Percentiles rank a stretch among this genome's conserved stretches.
phyloP scores from a whole-genome alignment of 2,329 filamentous ascomycete genomes.

The Alternaria viburni region DNA sequence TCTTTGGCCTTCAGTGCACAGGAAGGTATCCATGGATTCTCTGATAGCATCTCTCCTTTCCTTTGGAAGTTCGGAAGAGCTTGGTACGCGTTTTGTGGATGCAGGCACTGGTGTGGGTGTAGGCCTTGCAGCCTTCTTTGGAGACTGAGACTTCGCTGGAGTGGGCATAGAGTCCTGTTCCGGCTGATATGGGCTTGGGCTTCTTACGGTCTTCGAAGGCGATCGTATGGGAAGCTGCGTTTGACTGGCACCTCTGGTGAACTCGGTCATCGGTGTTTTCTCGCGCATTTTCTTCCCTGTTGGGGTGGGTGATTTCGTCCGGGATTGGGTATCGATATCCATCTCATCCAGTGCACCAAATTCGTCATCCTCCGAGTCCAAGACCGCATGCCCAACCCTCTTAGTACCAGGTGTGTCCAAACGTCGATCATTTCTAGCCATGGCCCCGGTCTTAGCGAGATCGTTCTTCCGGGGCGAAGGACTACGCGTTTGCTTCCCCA shows the following conservation, averaged over 20 bases:
- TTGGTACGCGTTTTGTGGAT: slow-evolving; percentile 7
- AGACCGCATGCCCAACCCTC: slow-evolving; percentile 26
- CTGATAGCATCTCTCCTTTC: slow-evolving; percentile 30
- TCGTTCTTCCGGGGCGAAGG: slow-evolving; percentile 24
- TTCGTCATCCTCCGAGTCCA: slow-evolving; percentile 45
- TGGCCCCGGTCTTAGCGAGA: neutral
- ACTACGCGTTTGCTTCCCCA: slow-evolving; percentile 32
- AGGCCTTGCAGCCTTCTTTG: slow-evolving; percentile 18
- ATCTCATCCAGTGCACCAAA: slow-evolving; percentile 36
- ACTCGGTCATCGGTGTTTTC: slow-evolving; percentile 19
- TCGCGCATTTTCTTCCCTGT: slow-evolving; percentile 13
- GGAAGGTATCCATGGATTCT: slow-evolving; percentile 29
- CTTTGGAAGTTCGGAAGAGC: slow-evolving; percentile 36
- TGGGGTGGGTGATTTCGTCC: slow-evolving; percentile 16
- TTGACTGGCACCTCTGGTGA: slow-evolving; percentile 13
- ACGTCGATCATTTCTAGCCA: neutral
- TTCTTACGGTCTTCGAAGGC: slow-evolving; percentile 29
- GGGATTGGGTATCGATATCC: slow-evolving; percentile 24
- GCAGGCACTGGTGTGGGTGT: neutral
- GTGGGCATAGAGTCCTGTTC: slow-evolving; percentile 27
- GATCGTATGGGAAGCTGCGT: slow-evolving; percentile 33
- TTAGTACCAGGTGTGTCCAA: slow-evolving; percentile 19
- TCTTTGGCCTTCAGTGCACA: slow-evolving; percentile 29
- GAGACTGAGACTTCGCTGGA: slow-evolving; percentile 27
- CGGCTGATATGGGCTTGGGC: slow-evolving; percentile 19